Base-by-base conservation (phyloP, 805 yeast species). In the Pichia nanzhaoensis region DNA sequence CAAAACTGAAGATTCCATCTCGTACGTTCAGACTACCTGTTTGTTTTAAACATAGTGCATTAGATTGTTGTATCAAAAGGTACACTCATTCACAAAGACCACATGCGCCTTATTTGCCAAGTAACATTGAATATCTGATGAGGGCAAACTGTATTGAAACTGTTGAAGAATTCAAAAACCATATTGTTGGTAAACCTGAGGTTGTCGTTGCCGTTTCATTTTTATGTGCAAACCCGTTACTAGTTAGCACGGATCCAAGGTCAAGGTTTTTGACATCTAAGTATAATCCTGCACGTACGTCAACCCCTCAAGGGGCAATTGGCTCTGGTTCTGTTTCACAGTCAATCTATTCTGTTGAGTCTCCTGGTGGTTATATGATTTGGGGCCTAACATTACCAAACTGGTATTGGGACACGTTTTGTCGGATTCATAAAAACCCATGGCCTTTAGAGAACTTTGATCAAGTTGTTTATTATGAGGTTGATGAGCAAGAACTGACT, bases 381-480 rank as follows among this genome's bases (percentile, higher is more conserved):
- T 60, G 65, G 65, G 65, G 65, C 41, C 57, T 45, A 60, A 55
- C 61, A 4, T 48, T 51, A 48, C 65, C 55, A 18, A 57, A 55
- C 43, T 52, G 56, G 41, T 58, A 59, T 37, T 64, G 68, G 68
- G 61, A 63, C 40, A 62, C 68, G 1, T 64, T 64, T 44, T 50
- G 60, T 8, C 55, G 64, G 43, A 41, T 59, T 14, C 51, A 47
- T 27, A 50, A 49, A 4, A 50, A 50, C 10, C 67, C 68, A 9
- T 64, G 67, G 67, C 57, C 63, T 20, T 55, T 62, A 39, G 53
- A 56, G 30, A 55, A 55, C 34, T 64, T 64, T 46, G 68, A 64
- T 43, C 67, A 64, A 42, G 48, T 50, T 42, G 34, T 54, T 9
- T 67, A 61, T 44, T 67, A 67, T 49, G 70, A 67, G 44, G 71